Evolutionary conservation across 2,329 filamentous ascomycete species (phyloP), one percentile per base, ranked within the genome.

Genomic region (Phaeomoniella chlamydospora): DNA sequence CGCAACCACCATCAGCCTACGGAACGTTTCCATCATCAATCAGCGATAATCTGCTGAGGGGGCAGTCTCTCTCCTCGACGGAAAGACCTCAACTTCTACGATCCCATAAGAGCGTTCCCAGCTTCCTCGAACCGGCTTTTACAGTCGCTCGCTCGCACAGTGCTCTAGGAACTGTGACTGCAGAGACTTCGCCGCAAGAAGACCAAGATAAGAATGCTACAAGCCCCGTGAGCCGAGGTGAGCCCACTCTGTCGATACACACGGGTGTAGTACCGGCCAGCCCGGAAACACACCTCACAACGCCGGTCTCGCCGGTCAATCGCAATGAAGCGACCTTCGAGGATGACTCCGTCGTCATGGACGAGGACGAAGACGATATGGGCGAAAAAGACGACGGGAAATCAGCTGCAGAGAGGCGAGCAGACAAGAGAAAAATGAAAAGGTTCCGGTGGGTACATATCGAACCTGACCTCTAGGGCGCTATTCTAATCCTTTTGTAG

Each of bases 401-500:
- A 36, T 42, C 49, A 14, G 43, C 49, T 3, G 43, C 47, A 2
- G 53, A 55, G 33, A 33, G 38, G 3, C 49, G 45, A 17, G 35
- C 49, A 22, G 56, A 59, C 5, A 61, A 57, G 41, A 59, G 55
- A 41, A 61, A 59, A 39, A 59, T 58, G 54, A 62, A 61, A 47
- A 52, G 58, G 33, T 62, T 61, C 31, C 53, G 58, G 58, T 60
- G 49, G 40, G 51, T 15, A 15, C 5, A 34, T 12, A 14, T 26
- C 22, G 9, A 9, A 26, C 22, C 22, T 9, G 22, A 26, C n/a
- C 22, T 26, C 22, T 9, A 26, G 22, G 22, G n/a, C n/a, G n/a
- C n/a, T n/a, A 9, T 6, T 9, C 22, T 26, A 6, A 26, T 26
- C n/a, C 13, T 12, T 11, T 34, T 18, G 22, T 49, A 92, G 87